Percentiles rank a stretch among this genome's conserved stretches.
These are phyloP conservation scores for Podospora fimiseda DNA, from an alignment of 495 filamentous ascomycete species.

Conservation along the genomic window DNA sequence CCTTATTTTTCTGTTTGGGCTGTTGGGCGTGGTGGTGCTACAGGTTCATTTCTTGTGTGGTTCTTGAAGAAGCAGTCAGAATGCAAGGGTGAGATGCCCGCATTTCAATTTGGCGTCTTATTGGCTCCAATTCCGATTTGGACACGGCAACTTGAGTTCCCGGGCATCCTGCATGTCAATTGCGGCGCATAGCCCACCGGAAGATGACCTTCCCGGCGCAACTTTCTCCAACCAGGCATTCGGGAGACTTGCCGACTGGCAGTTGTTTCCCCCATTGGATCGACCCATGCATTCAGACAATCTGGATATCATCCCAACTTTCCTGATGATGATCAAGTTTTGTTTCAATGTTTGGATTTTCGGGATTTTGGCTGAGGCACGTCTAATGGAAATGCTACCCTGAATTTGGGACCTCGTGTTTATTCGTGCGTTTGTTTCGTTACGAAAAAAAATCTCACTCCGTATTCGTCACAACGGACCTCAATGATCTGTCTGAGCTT, in stretches of 20 bases:
- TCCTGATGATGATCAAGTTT: neutral
- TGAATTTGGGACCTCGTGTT: too few relatives aligned
- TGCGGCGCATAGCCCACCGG: neutral
- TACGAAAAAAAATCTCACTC: too few relatives aligned
- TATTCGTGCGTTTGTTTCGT: too few relatives aligned
- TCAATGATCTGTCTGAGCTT: too few relatives aligned
- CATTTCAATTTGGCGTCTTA: neutral
- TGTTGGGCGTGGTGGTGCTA: too few relatives aligned
- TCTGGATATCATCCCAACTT: slow-evolving; percentile 8
- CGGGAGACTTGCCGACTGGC: neutral
- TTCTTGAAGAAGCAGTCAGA: too few relatives aligned
- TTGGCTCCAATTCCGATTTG: neutral
- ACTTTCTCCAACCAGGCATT: neutral
- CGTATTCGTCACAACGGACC: too few relatives aligned
- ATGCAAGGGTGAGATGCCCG: neutral
- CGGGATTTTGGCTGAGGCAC: too few relatives aligned
- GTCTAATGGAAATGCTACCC: too few relatives aligned
- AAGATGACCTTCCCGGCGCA: neutral
- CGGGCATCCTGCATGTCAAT: neutral
- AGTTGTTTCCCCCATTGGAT: neutral
- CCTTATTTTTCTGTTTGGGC: too few relatives aligned
- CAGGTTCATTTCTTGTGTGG: neutral
- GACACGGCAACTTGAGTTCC: neutral
- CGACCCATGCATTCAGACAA: neutral
- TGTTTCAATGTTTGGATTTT: too few relatives aligned